Evolutionary conservation across 345 rosid species (phyloP).

Genomic region (Syzygium oleosum): DNA sequence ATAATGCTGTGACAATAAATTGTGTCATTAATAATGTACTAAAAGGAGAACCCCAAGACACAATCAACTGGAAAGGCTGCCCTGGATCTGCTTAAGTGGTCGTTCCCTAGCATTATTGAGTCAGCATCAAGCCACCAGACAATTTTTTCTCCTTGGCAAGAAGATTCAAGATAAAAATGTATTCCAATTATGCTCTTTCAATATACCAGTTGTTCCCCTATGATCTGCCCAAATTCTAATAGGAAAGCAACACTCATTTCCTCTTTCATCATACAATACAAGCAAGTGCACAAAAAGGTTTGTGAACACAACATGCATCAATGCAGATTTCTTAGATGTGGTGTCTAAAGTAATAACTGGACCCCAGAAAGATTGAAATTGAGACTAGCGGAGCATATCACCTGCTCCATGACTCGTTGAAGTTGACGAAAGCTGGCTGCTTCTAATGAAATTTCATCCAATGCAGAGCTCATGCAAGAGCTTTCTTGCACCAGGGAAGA

Average conservation of each 20-base stretch:
- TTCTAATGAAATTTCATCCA: slow-evolving; percentile 66
- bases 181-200: background rate
- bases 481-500: slow-evolving; percentile 46
- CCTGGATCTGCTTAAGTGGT: background rate
- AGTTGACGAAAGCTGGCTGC: slow-evolving; percentile 83
- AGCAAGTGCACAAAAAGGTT: background rate
- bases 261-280: background rate
- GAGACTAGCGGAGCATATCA: slow-evolving; percentile 1
- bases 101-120: background rate
- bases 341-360: background rate
- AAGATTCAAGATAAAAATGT: background rate
- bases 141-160: background rate
- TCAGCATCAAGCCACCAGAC: background rate
- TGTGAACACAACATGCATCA: background rate
- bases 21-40: background rate
- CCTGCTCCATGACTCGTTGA: slow-evolving; percentile 68
- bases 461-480: slow-evolving; percentile 50
- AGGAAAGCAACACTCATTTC: background rate
- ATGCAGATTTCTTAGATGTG: background rate
- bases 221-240: background rate
- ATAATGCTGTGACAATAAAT: background rate
- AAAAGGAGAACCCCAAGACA: background rate
- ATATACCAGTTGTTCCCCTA: background rate
- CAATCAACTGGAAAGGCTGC: background rate
- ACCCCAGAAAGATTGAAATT: slow-evolving; percentile 8